phyloP scores from a whole-genome alignment of 2,329 filamentous ascomycete species.

The Cytospora piceae region DNA sequence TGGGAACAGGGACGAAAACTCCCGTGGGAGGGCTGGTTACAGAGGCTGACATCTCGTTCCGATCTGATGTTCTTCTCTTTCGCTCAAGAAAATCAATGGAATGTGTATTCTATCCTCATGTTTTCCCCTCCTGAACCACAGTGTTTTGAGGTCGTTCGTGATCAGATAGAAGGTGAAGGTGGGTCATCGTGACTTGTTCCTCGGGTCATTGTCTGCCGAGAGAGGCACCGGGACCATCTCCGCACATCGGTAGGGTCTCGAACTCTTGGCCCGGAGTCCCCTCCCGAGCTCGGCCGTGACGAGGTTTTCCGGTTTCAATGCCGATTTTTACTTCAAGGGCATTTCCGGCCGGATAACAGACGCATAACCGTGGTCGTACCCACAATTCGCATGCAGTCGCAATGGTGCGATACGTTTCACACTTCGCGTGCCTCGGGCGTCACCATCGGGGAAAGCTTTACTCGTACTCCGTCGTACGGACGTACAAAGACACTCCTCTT shows the following conservation, averaged over 20 bases:
- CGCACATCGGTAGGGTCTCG: conserved; percentile 9
- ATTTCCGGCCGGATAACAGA: conserved; percentile 22
- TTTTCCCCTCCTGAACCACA: background rate
- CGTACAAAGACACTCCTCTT: background rate
- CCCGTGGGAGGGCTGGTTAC: conserved; percentile 51
- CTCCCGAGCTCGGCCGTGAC: conserved; percentile 12
- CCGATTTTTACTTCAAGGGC: background rate
- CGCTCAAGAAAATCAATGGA: background rate
- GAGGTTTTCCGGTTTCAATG: background rate
- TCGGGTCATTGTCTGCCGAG: conserved; percentile 24
- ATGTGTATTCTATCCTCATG: background rate
- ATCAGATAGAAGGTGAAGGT: background rate
- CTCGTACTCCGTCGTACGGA: too few relatives aligned
- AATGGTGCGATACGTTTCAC: conserved; percentile 11
- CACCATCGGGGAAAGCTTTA: background rate
- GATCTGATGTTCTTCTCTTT: background rate
- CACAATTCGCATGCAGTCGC: conserved; percentile 1
- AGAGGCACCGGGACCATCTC: conserved; percentile 12
- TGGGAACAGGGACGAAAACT: conserved; percentile 64
- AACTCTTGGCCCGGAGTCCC: background rate
- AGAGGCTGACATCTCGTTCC: conserved; percentile 15
- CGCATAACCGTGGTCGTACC: background rate
- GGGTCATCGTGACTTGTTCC: background rate
- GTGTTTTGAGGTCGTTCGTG: background rate
- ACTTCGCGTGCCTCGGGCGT: conserved; percentile 7